Evolutionary conservation across 805 yeast species (phyloP), one percentile per base, ranked within the genome.

Genomic region (Candida tibetensis): DNA sequence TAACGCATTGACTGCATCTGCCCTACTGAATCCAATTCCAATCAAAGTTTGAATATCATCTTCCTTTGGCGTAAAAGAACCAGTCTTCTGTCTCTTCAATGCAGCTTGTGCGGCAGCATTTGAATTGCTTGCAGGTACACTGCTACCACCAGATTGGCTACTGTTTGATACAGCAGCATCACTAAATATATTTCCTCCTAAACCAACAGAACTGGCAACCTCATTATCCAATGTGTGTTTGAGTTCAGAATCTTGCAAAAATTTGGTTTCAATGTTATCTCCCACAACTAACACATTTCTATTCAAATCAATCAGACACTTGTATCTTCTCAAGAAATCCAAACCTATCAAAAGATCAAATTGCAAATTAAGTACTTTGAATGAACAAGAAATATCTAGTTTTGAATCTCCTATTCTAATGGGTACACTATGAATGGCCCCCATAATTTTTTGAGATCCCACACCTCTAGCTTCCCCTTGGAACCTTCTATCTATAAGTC

Each of bases 391-490:
- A 13, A 69, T 48, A 21, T 66, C 69, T 19, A 63, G 48, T 12
- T 55, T 44, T 4, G 70, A 61, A 21, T 67, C 72, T 12, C 85
- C 95, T 30, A 93, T 79, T 47, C 80, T 81, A 28, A 93, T 72
- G 14, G 95, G 95, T 0, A 88, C 95, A 46, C 87, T 81, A 57
- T 93, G 98, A 28, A 93, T 83, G 44, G 85, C 72, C 2, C 99
- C 99, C 22, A 80, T 56, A 34, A 89, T 86, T 42, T 76, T 71
- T 16, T 84, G 79, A 1, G 80, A 72, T 1, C 99, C 99, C 10
- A 93, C 97, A 31, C 99, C 99, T 38, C 78, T 69, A 1, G 96
- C 97, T 52, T 79, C 79, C 16, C 96, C 96, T 30, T 69, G 69
- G 57, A 81, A 88, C 43, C 96, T 70, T 43, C 65, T 79, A 57